Conservation (phyloP, 2,329 filamentous ascomycete species). For the Exophiala sideris region DNA sequence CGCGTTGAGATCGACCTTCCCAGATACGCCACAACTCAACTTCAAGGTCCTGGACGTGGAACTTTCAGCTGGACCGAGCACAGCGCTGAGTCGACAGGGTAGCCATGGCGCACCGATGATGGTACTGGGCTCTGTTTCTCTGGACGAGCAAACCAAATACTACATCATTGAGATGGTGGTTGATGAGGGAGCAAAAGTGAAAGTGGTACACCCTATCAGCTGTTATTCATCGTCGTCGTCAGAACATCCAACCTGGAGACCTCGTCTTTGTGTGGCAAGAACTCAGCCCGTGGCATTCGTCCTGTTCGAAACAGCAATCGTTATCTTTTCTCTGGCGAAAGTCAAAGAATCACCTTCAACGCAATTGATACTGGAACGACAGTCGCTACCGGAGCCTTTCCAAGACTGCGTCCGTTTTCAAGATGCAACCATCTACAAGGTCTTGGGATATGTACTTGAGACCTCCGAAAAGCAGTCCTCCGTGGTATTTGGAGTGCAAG, state of each 20-base stretch:
- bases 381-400: slow-evolving; percentile 64
- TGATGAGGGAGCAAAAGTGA: slow-evolving; percentile 54
- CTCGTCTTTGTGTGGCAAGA: slow-evolving; percentile 72
- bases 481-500: slow-evolving; percentile 55
- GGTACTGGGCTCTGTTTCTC: slow-evolving; percentile 58
- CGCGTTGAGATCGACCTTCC: slow-evolving; percentile 48
- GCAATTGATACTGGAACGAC: slow-evolving; percentile 68
- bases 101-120: slow-evolving; percentile 48
- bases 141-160: slow-evolving; percentile 59
- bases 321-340: slow-evolving; percentile 69
- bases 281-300: slow-evolving; percentile 78
- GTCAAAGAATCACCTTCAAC: slow-evolving; percentile 69
- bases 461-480: slow-evolving; percentile 38
- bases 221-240: slow-evolving; percentile 57
- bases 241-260: slow-evolving; percentile 44
- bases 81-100: slow-evolving; percentile 39
- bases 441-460: slow-evolving; percentile 52
- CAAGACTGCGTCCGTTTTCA: slow-evolving; percentile 85
- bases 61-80: slow-evolving; percentile 24
- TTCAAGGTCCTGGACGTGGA: slow-evolving; percentile 75
- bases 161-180: slow-evolving; percentile 70
- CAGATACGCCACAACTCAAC: slow-evolving; percentile 37
- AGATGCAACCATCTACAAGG: slow-evolving; percentile 45
- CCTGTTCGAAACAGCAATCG: slow-evolving; percentile 72
- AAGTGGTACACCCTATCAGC: slow-evolving; percentile 65